Percentiles rank a stretch among this genome's conserved stretches.
phyloP scores from a whole-genome alignment of 2,329 filamentous ascomycete genomes.

The Fusarium tupiense region DNA sequence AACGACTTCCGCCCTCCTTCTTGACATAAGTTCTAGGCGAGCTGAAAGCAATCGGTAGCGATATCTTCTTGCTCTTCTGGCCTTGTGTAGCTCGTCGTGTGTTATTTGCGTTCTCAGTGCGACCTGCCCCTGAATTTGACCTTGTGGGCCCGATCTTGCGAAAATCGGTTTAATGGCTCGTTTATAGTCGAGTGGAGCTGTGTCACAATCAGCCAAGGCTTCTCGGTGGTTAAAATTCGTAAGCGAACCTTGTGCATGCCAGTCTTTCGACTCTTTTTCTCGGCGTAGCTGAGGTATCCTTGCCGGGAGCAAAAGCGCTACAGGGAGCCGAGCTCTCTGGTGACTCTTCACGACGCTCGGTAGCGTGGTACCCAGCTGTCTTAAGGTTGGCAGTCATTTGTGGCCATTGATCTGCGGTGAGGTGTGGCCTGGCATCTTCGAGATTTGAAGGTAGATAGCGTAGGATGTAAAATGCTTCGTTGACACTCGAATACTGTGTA shows the following conservation, averaged over 20 bases:
- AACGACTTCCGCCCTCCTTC: background rate
- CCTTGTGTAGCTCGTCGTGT: background rate
- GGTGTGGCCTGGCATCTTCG: background rate
- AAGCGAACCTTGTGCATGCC: background rate
- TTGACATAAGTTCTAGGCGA: background rate
- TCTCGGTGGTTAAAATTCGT: background rate
- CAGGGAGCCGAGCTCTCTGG: too few relatives aligned
- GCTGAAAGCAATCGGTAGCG: rapidly evolving
- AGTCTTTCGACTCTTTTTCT: background rate
- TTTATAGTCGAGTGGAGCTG: background rate
- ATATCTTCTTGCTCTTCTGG: background rate
- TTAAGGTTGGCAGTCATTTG: too few relatives aligned
- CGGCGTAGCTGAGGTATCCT: background rate
- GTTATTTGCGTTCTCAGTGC: background rate
- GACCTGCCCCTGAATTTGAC: background rate
- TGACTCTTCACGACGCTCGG: background rate
- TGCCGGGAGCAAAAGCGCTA: background rate
- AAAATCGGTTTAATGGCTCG: background rate
- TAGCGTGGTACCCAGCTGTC: rapidly evolving
- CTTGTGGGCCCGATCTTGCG: too few relatives aligned
- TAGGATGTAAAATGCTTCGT: background rate
- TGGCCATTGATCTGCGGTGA: background rate
- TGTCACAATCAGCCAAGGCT: background rate
- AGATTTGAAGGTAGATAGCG: background rate
- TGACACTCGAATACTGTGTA: background rate